Conservation (phyloP, 2,329 filamentous ascomycete genomes). For the Pyrenochaeta sp. region DNA sequence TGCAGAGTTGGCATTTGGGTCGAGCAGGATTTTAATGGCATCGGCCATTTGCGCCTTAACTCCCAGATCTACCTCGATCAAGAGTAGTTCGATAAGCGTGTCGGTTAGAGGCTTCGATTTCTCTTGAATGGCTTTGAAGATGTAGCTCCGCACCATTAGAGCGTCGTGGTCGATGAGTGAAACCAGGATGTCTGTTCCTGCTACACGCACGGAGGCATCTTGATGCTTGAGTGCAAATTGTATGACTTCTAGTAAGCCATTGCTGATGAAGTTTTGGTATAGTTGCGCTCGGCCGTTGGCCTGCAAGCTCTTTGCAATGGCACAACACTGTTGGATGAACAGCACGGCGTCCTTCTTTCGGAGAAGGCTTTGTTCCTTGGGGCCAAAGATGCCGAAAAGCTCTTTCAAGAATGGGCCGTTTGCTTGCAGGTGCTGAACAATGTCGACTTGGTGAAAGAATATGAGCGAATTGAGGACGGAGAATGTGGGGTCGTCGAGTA, state of each 20-base stretch:
- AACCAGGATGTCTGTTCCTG: conserved; percentile 91
- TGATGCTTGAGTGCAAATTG: conserved; percentile 87
- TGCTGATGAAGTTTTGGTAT: conserved; percentile 87
- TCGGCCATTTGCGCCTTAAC: conserved; percentile 96
- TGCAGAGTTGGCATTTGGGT: conserved; percentile 69
- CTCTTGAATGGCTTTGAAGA: conserved; percentile 90
- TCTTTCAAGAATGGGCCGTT: conserved; percentile 82
- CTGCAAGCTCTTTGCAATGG: conserved; percentile 93
- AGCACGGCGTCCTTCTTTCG: conserved; percentile 93
- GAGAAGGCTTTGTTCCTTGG: conserved; percentile 68
- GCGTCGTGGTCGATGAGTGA: conserved; percentile 96
- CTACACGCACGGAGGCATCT: conserved; percentile 86
- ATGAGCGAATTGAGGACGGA: conserved; percentile 97
- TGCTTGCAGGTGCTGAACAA: conserved; percentile 90
- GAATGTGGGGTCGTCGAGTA: conserved; percentile 96
- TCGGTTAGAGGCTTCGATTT: conserved; percentile 88
- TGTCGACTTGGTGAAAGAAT: conserved; percentile 99
- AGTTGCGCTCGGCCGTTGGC: conserved; percentile 80
- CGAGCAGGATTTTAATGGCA: conserved; percentile 90
- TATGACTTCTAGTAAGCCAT: conserved; percentile 88
- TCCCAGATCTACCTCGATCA: conserved; percentile 90
- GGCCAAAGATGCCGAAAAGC: conserved; percentile 84
- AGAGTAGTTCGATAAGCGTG: conserved; percentile 87
- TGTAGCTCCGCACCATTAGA: conserved; percentile 90
- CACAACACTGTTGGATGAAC: conserved; percentile 96